Evolutionary conservation across 345 rosid genomes (phyloP), one percentile per base, ranked within the genome.

Genomic region (Lepidium sativum): DNA sequence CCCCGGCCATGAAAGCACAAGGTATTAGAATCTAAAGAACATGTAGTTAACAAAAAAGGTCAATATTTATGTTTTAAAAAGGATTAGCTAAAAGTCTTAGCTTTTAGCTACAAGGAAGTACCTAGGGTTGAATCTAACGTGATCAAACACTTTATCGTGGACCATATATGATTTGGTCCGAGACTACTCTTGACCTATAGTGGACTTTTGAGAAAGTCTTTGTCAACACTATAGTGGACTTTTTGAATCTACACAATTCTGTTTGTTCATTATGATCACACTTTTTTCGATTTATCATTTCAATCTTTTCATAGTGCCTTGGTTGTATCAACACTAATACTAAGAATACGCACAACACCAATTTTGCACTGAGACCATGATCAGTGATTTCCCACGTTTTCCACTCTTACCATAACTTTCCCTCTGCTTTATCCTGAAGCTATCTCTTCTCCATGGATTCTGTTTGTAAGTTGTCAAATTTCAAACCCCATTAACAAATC

Each of bases 231-330:
- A n/a, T n/a, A 8, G 72, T 57, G 65, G 72, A 44, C n/a, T n/a
- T n/a, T n/a, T n/a, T n/a, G 39, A 38, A 27, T 56, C 49, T 48
- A 56, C 39, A 47, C 12, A 56, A 35, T 67, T 3, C 63, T 64
- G 42, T 13, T 41, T 5, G 31, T 10, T n/a, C 20, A 9, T 34
- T 10, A 8, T 10, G 10, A 15, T 25, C 6, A 21, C 45, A 48
- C 17, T 62, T 39, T 34, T 21, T 14, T 41, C 54, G 9, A 1
- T 41, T 54, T 13, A 66, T 54, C 62, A 54, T 66, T 54, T 23
- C 70, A 20, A 9, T 54, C 13, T 42, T 54, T 66, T 66, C 44
- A 14, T 66, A 25, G 70, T 66, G 63, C 37, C 3, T 33, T 53
- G 21, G 53, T 65, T 54, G 40, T 51, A 16, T 43, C 29, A 47